Evolutionary conservation across 345 rosid species (phyloP), one percentile per base, ranked within the genome.

Genomic region (Populus deltoides): DNA sequence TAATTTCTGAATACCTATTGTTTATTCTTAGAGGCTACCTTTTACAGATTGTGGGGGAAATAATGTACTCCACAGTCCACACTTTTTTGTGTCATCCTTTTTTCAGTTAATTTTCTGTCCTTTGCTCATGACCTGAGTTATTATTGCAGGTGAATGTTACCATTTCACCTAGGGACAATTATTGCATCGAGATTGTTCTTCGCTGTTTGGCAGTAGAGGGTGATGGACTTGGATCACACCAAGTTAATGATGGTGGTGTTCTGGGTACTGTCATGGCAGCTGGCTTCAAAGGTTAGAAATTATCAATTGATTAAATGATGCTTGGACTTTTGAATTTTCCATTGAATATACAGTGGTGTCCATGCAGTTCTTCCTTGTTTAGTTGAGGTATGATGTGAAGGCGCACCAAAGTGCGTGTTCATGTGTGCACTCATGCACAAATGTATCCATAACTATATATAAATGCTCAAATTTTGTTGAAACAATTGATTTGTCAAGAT

Each of bases 171-270:
- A 90, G 87, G 81, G 92, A 89, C 84, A 88, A 81, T 81, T 90
- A 93, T 86, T 89, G 94, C 84, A 87, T 93, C 13, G 97, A 93
- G 87, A 90, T 96, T 53, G 92, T 91, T 59, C 91, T 96, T 38
- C 93, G 93, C 80, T 93, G 98, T 87, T 81, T 89, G 87, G 99
- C 99, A 55, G 88, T 84, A 24, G 91, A 90, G 82, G 97, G 97
- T 80, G 99, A 96, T 77, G 98, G 99, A 66, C 87, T 89, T 75
- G 98, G 98, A 78, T 79, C 82, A 71, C 89, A 86, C 61, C 77
- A 83, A 73, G 84, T 82, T 17, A 87, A 83, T 74, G 94, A 91
- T 73, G 99, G 99, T 47, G 99, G 99, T 69, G 67, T 96, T 51
- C 89, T 96, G 67, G 92, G 92, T 83, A 77, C 91, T 71, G 90